A percentile compares a stretch with the other conserved stretches of the same genome.
Evolutionary conservation across 2,329 filamentous ascomycete genomes (phyloP).

Genomic region (Trichoderma lentiforme): DNA sequence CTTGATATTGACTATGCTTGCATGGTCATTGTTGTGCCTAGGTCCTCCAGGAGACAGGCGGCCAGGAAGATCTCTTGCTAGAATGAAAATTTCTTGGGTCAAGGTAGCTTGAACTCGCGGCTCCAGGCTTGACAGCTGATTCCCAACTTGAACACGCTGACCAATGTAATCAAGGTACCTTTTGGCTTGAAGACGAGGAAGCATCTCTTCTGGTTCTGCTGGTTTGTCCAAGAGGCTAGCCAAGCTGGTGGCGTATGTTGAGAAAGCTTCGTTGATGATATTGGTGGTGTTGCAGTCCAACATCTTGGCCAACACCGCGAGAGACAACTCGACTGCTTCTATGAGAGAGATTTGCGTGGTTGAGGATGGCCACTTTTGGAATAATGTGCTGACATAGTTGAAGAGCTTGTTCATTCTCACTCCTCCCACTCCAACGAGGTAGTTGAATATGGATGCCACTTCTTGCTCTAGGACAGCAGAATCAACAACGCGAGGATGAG

Average conservation of each 20-base stretch:
- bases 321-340: slow-evolving; percentile 28
- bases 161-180: slow-evolving; percentile 33
- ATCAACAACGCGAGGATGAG: slow-evolving; percentile 33
- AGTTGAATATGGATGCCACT: slow-evolving; percentile 35
- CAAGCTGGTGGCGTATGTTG: slow-evolving; percentile 24
- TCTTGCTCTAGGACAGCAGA: slow-evolving; percentile 40
- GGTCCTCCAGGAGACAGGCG: slow-evolving; percentile 29
- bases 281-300: slow-evolving; percentile 37
- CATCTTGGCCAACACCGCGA: slow-evolving; percentile 33
- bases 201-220: slow-evolving; percentile 23
- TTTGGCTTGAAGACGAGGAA: slow-evolving; percentile 28
- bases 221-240: slow-evolving; percentile 20
- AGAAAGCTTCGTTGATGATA: slow-evolving; percentile 27
- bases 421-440: slow-evolving; percentile 34
- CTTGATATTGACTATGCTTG: slow-evolving; percentile 43
- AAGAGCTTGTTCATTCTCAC: slow-evolving; percentile 32
- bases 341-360: slow-evolving; percentile 19
- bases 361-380: slow-evolving; percentile 21
- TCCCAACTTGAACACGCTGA: slow-evolving; percentile 32
- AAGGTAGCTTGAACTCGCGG: slow-evolving; percentile 18
- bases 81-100: slow-evolving; percentile 29
- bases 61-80: slow-evolving; percentile 35
- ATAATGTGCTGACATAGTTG: slow-evolving; percentile 27
- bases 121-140: slow-evolving; percentile 18
- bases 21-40: slow-evolving; percentile 51